A percentile compares a stretch with the other conserved stretches of the same genome.
Evolutionary conservation across 345 rosid species (phyloP).

Genomic region (Rhodamnia rubescens): DNA sequence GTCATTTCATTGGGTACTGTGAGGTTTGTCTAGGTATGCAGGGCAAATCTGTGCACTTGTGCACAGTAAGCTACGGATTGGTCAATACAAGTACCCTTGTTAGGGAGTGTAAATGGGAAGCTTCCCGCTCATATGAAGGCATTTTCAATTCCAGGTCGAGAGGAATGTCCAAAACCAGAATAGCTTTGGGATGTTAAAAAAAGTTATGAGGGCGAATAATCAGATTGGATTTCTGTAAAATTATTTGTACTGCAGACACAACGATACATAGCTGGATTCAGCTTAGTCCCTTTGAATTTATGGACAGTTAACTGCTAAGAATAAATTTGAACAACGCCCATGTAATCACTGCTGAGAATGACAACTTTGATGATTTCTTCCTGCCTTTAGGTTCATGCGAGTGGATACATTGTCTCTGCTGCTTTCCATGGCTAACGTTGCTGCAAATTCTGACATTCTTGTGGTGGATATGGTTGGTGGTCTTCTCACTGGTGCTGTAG

Average conservation of each 20-base stretch:
- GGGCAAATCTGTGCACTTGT: background rate
- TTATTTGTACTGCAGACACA: background rate
- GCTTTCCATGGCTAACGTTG: constrained; percentile 79
- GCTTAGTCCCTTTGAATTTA: background rate
- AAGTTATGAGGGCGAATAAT: background rate
- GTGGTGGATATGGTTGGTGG: constrained; percentile 92
- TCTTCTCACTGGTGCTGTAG: constrained; percentile 88
- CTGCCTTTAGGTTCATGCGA: constrained; percentile 49
- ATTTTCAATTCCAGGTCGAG: background rate
- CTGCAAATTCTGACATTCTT: constrained; percentile 68
- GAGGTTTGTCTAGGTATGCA: background rate
- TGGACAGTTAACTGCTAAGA: background rate
- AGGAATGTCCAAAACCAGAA: background rate
- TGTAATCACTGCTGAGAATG: background rate
- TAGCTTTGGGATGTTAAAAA: background rate
- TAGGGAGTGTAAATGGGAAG: background rate
- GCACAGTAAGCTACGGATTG: background rate
- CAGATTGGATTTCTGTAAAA: background rate
- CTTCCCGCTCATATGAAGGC: background rate
- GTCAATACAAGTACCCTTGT: background rate
- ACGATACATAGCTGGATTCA: background rate
- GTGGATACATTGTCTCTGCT: constrained; percentile 74
- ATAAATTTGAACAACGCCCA: background rate
- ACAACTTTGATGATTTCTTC: background rate
- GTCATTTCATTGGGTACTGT: background rate